Conservation (phyloP, 2,329 filamentous ascomycete genomes). For the Cladosporium sp. region DNA sequence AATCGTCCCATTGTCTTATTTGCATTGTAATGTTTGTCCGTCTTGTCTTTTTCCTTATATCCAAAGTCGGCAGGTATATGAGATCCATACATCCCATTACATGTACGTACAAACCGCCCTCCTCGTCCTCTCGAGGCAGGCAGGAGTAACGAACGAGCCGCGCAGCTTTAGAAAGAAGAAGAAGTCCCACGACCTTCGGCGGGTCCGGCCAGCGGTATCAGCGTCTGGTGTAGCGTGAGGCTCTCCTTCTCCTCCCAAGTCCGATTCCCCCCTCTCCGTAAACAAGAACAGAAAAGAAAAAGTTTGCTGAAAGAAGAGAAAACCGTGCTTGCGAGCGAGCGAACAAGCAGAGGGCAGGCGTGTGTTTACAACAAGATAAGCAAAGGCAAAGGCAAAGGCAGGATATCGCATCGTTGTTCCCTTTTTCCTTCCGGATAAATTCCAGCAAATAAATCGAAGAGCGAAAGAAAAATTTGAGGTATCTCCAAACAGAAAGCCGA, state of each 20-base stretch:
- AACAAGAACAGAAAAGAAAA: not conserved
- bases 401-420: constrained; percentile 7
- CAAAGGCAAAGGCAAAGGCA: not conserved
- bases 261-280: not conserved
- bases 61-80: no score
- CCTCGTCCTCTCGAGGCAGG: no score
- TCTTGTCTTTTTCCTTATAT: no score
- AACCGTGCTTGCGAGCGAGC: constrained; percentile 8
- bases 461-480: not conserved
- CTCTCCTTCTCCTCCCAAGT: not conserved
- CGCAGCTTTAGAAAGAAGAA: no score
- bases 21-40: no score
- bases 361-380: constrained; percentile 2
- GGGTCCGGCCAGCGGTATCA: no score
- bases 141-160: no score
- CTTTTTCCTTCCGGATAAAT: not conserved
- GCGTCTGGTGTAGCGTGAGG: no score
- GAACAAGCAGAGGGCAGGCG: not conserved
- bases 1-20: no score
- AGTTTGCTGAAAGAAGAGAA: not conserved
- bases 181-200: no score
- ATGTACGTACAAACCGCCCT: no score
- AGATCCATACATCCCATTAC: no score
- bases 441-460: not conserved
- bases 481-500: constrained; percentile 7